These are phyloP conservation scores for Potentilla sterilis DNA, from an alignment of 306 rosid species.

Conservation along the genomic window DNA sequence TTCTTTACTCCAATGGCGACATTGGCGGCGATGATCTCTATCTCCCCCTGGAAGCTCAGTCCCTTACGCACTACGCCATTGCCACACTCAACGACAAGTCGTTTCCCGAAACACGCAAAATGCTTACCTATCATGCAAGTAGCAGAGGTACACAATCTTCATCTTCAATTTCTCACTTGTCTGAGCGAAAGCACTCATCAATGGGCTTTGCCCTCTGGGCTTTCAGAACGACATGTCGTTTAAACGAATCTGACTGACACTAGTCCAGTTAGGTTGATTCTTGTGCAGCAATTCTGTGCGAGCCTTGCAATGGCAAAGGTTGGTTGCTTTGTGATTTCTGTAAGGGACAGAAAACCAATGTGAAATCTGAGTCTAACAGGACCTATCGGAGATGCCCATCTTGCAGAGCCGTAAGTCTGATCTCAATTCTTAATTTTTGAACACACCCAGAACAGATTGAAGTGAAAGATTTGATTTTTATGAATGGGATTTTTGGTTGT, in stretches of 20 bases:
- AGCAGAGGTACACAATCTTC: slow-evolving; percentile 31
- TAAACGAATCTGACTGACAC: slow-evolving; percentile 11
- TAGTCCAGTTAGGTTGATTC: slow-evolving; percentile 45
- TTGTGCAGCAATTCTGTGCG: slow-evolving; percentile 49
- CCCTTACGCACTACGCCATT: slow-evolving; percentile 3
- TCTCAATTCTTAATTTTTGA: not conserved
- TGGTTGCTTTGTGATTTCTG: slow-evolving; percentile 87
- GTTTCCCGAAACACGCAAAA: slow-evolving; percentile 31
- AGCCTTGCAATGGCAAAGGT: slow-evolving; percentile 76
- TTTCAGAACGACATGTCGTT: not conserved
- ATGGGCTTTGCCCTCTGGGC: not conserved
- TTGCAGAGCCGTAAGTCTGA: slow-evolving; percentile 74
- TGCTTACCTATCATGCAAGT: slow-evolving; percentile 46
- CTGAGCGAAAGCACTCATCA: not conserved
- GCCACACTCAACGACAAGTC: slow-evolving; percentile 14
- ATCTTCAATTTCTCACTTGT: no score
- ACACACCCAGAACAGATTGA: not conserved
- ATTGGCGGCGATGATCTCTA: slow-evolving; percentile 27
- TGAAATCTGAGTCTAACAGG: slow-evolving; percentile 67
- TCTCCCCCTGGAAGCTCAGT: slow-evolving; percentile 17
- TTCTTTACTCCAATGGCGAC: slow-evolving; percentile 34
- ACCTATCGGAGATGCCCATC: slow-evolving; percentile 83
- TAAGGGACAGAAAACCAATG: slow-evolving; percentile 75
- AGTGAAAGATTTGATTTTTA: not conserved
- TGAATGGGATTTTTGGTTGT: slow-evolving; percentile 32